A percentile compares a stretch with the other conserved stretches of the same genome.
phyloP scores from a whole-genome alignment of 352 stramenopile genomes.

The Pythium insidiosum region DNA sequence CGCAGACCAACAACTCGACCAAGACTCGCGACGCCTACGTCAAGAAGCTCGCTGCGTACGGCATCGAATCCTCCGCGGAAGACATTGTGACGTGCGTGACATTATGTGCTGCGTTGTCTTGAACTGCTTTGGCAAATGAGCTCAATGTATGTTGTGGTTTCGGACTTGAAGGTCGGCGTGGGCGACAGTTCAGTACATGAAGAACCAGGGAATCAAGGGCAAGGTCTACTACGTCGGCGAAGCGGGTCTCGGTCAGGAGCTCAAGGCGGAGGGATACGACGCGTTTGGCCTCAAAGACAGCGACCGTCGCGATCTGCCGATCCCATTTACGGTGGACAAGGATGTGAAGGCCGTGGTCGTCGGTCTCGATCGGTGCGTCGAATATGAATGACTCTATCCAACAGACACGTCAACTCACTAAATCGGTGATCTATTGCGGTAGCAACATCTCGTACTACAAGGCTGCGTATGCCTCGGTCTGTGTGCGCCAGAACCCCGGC shows the following conservation, averaged over 20 bases:
- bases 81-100: background rate
- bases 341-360: conserved; percentile 76
- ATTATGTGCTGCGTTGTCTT: no score
- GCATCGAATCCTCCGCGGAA: background rate
- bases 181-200: conserved; percentile 77
- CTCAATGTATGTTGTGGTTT: no score
- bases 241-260: conserved; percentile 51
- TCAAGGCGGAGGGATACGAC: conserved; percentile 57
- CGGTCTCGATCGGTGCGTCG: conserved; percentile 49
- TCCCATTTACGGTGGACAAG: conserved; percentile 55
- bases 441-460: conserved; percentile 84
- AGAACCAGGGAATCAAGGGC: conserved; percentile 58
- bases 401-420: no score
- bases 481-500: conserved; percentile 56
- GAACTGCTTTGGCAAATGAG: no score
- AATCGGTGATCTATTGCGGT: no score
- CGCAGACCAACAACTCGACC: conserved; percentile 73
- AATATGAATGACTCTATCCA: background rate
- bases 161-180: conserved; percentile 58
- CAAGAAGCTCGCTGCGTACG: conserved; percentile 52
- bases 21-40: conserved; percentile 68
- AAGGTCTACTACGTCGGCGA: conserved; percentile 87
- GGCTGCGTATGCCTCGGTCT: conserved; percentile 67
- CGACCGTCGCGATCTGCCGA: conserved; percentile 59
- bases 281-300: conserved; percentile 60